Conservation (phyloP, 2,329 filamentous ascomycete genomes). For the Cryphonectria radicalis region DNA sequence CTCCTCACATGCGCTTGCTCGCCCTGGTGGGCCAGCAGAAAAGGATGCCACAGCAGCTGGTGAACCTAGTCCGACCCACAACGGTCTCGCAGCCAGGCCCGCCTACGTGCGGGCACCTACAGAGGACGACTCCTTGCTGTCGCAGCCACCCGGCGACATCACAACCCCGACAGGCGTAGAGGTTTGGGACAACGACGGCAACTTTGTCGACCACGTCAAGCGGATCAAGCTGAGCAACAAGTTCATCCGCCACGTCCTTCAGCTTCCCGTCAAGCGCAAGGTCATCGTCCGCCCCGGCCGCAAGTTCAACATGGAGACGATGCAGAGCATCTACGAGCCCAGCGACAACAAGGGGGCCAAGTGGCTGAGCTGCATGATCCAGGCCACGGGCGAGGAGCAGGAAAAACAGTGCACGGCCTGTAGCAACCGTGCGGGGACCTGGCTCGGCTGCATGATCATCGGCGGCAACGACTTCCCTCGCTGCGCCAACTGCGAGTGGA, state of each 20-base stretch:
- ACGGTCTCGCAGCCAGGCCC: background rate
- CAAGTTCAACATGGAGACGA: conserved; percentile 45
- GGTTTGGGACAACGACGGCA: conserved; percentile 44
- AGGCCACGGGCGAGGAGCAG: conserved; percentile 52
- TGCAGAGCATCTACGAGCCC: conserved; percentile 47
- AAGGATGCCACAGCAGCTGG: conserved; percentile 1
- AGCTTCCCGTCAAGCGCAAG: conserved; percentile 43
- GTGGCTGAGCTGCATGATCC: conserved; percentile 55
- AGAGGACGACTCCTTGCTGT: conserved; percentile 23
- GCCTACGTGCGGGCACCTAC: conserved; percentile 7
- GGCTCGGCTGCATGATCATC: conserved; percentile 50
- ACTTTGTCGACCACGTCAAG: conserved; percentile 43
- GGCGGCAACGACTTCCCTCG: conserved; percentile 48
- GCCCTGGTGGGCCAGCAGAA: background rate
- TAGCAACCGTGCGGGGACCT: conserved; percentile 47
- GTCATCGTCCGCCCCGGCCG: conserved; percentile 48
- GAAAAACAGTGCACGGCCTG: conserved; percentile 47
- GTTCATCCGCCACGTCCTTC: conserved; percentile 44
- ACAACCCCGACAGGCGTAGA: conserved; percentile 36
- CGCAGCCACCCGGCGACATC: conserved; percentile 20
- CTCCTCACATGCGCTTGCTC: background rate
- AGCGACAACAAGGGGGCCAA: conserved; percentile 48
- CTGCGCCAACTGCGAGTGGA: conserved; percentile 59
- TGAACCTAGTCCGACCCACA: background rate
- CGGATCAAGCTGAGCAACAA: conserved; percentile 45